A percentile compares a stretch with the other conserved stretches of the same genome.
These are phyloP conservation scores for Globisporangium spinosum DNA, from an alignment of 352 stramenopile genomes.

Conservation along the genomic window DNA sequence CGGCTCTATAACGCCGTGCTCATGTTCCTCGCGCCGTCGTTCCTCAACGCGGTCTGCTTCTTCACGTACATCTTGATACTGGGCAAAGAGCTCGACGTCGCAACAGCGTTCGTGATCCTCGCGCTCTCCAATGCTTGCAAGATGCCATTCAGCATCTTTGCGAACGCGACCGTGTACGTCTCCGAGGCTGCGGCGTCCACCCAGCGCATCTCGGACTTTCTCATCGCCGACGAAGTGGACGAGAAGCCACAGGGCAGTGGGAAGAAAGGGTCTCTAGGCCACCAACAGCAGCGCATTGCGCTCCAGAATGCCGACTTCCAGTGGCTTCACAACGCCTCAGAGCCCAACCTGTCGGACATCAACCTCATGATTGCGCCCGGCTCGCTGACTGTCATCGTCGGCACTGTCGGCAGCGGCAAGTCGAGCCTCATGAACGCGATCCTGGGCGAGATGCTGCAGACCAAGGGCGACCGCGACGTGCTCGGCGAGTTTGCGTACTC, in stretches of 20 bases:
- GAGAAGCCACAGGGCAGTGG: slow-evolving; percentile 11
- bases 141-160: slow-evolving; percentile 53
- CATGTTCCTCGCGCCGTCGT: slow-evolving; percentile 79
- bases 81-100: slow-evolving; percentile 87
- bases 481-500: slow-evolving; percentile 36
- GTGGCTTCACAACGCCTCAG: slow-evolving; percentile 23
- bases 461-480: slow-evolving; percentile 22
- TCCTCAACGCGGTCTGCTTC: slow-evolving; percentile 92
- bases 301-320: slow-evolving; percentile 32
- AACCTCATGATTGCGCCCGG: slow-evolving; percentile 54
- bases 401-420: slow-evolving; percentile 47
- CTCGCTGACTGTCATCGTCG: slow-evolving; percentile 38
- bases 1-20: slow-evolving; percentile 40
- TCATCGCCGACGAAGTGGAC: slow-evolving; percentile 38
- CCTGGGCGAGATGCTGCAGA: slow-evolving; percentile 44
- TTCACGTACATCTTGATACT: slow-evolving; percentile 43
- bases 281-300: slow-evolving; percentile 5
- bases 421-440: slow-evolving; percentile 48
- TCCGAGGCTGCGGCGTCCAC: slow-evolving; percentile 44
- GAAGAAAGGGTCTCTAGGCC: not conserved
- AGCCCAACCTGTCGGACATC: slow-evolving; percentile 34
- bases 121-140: slow-evolving; percentile 75
- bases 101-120: slow-evolving; percentile 91
- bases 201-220: slow-evolving; percentile 34
- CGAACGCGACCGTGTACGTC: slow-evolving; percentile 44